Conservation (phyloP, 208 protist genomes). For the Leishmania tarentolae region DNA sequence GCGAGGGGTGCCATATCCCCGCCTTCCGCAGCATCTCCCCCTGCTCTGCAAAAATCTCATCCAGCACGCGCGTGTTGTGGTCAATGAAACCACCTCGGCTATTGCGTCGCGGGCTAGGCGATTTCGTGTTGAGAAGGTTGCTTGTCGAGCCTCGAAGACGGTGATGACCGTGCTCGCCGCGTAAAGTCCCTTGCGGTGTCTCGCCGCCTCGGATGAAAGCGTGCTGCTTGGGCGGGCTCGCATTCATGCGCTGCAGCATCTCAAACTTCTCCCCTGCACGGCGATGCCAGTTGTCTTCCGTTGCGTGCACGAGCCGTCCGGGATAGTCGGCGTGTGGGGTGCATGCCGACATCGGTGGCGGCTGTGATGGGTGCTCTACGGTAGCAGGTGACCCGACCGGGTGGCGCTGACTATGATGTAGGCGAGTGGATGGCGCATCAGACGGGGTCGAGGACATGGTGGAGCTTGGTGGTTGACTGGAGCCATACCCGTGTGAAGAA, state of each 20-base stretch:
- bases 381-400: neutral
- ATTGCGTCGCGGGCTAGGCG: constrained; percentile 13
- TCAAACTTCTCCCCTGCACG: constrained; percentile 65
- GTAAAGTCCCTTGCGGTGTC: neutral
- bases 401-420: constrained; percentile 11
- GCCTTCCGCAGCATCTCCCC: constrained; percentile 6
- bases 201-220: constrained; percentile 6
- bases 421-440: constrained; percentile 13
- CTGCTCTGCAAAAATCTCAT: constrained; percentile 39
- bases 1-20: neutral
- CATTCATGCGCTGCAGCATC: constrained; percentile 67
- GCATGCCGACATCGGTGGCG: neutral
- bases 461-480: constrained; percentile 3
- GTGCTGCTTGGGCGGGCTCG: constrained; percentile 27
- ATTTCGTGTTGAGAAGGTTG: neutral
- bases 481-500: neutral
- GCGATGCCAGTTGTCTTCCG: constrained; percentile 50
- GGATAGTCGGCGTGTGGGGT: constrained; percentile 12
- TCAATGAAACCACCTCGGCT: constrained; percentile 19
- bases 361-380: neutral
- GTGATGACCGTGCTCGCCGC: neutral
- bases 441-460: constrained; percentile 5
- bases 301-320: constrained; percentile 3
- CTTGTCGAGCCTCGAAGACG: constrained; percentile 14
- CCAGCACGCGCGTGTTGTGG: constrained; percentile 38